phyloP scores from a whole-genome alignment of 768 basidiomycete genomes.

The Amanita pseudoporphyria region DNA sequence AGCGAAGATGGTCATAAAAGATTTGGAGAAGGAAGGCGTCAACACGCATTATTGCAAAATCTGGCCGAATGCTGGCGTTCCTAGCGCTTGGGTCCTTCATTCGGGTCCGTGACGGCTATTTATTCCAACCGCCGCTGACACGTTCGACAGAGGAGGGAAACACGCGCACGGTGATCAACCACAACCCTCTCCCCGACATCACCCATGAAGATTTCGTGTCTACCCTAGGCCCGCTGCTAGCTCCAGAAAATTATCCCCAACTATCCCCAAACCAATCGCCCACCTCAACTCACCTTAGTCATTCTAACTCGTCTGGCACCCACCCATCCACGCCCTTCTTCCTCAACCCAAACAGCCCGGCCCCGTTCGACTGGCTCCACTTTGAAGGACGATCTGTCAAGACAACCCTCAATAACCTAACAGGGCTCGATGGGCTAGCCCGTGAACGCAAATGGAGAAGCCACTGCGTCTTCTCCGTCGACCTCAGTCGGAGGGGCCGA shows the following conservation, averaged over 20 bases:
- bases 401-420: constrained; percentile 69
- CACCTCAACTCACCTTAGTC: constrained; percentile 22
- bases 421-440: constrained; percentile 73
- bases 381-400: constrained; percentile 77
- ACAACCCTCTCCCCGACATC: constrained; percentile 81
- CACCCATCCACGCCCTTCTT: constrained; percentile 21
- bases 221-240: constrained; percentile 69
- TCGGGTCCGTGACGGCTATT: constrained; percentile 37
- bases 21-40: constrained; percentile 59
- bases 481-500: constrained; percentile 62
- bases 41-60: constrained; percentile 67
- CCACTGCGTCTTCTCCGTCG: constrained; percentile 74
- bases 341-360: constrained; percentile 46
- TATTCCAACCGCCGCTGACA: background rate
- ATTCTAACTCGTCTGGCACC: constrained; percentile 24
- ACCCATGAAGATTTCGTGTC: constrained; percentile 83
- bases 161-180: constrained; percentile 67
- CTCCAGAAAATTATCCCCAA: constrained; percentile 64
- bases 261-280: constrained; percentile 21
- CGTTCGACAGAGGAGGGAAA: constrained; percentile 39
- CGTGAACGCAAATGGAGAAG: constrained; percentile 78
- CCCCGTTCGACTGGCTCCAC: constrained; percentile 82
- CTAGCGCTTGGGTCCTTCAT: constrained; percentile 75
- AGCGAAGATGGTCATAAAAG: constrained; percentile 48
- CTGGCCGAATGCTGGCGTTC: constrained; percentile 63